Base-by-base conservation (phyloP, 2,329 filamentous ascomycete species). In the Xylariaceae sp. region DNA sequence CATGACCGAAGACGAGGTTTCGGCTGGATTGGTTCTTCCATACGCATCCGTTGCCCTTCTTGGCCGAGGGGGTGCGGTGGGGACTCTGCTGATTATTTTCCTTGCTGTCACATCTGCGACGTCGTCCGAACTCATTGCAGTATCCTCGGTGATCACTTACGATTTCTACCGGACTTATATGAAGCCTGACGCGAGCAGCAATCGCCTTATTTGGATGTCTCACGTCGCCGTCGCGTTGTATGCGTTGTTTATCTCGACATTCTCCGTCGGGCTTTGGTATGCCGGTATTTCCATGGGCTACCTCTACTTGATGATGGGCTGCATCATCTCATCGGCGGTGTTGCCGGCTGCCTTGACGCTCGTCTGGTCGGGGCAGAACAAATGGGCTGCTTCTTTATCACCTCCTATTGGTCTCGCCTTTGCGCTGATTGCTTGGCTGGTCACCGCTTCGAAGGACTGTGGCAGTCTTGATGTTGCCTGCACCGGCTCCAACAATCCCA, bases 131-230 rank as follows among this genome's bases (percentile, higher is more conserved):
- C 77, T 96, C 4, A 93, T 96, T 59, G 90, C 92, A 2, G 90
- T 95, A 0, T 93, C 89, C 1, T 92, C 88, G 7, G 95, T 96
- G 74, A 86, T 87, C 74, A 95, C 91, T 0, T 96, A 94, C 72
- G 91, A 96, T 70, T 81, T 94, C 65, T 96, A 94, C 75, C 87
- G 92, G 62, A 91, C 89, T 0, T 96, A 96, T 72, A 82, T 96
- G 76, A 88, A 94, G 64, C 91, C 91, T 0, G 71, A 76, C 0
- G 92, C 92, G 5, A 87, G 82, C 55, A 91, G 92, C 15, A 87
- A 83, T 69, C 82, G 83, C 39, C 82, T 96, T 3, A 92, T 96
- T 53, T 89, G 86, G 74, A 88, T 92, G 76, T 90, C 85, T 30
- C 89, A 96, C 73, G 75, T 81, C 42, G 84, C 86, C 68, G 92